Base-by-base conservation (phyloP, 176 grass and related monocot species). In the Tuctoria greenei region DNA sequence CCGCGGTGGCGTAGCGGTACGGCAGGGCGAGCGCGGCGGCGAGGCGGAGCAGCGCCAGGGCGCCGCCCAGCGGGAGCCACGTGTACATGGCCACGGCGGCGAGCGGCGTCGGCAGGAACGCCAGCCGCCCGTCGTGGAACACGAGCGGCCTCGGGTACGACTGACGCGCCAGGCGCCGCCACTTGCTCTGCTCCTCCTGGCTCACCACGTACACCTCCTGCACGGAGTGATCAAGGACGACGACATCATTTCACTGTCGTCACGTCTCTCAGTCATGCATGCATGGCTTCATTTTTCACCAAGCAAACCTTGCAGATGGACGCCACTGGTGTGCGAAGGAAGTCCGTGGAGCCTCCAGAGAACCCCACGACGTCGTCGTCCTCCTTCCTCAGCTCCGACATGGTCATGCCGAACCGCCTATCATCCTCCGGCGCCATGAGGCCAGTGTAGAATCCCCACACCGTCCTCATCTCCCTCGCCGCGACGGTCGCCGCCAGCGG, bases 81-180 rank as follows among this genome's bases (percentile, higher is more conserved):
- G 69, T 56, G 85, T 86, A 78, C 93, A 97, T 90, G 64, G 73
- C 73, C 34, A 86, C 24, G 9, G 85, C 15, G 79, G 16, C 47
- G 64, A 65, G 35, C 15, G 87, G 87, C 17, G 90, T 90, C 25
- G 93, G 93, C 7, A 8, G 64, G 76, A 93, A 86, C 64, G 93
- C 90, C 0, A 97, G 78, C 4, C 90, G 68, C 43, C 90, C 90
- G 34, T 93, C 93, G 69, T 97, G 93, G 75, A 97, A 97, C 61
- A 93, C 36, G 20, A 97, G 78, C 0, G 85, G 73, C 6, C 69
- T 72, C 0, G 82, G 90, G 82, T 86, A 88, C 40, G 58, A 47
- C 0, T 27, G 20, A 17, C 73, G 80, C 1, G 59, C 60, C 35
- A 93, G 40, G 8, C 21, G 28, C 5, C 72, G 84, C 90, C 93